A percentile compares a stretch with the other conserved stretches of the same genome.
phyloP scores from a whole-genome alignment of 2,329 filamentous ascomycete species.

The Nemania diffusa region DNA sequence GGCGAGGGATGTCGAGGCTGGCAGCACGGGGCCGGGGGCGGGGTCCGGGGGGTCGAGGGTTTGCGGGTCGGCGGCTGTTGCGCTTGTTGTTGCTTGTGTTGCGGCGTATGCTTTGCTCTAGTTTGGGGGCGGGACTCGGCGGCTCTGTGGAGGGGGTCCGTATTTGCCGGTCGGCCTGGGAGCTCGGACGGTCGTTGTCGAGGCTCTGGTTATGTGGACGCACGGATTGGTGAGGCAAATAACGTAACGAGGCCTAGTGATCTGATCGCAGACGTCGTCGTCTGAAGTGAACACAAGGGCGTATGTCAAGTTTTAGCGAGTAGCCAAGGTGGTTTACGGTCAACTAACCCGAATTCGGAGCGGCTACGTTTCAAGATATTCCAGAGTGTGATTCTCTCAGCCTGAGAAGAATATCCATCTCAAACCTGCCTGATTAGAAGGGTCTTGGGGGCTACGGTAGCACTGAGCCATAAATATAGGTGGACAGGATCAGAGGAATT shows the following conservation, averaged over 20 bases:
- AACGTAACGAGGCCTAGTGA: too few relatives aligned
- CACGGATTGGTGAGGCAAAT: too few relatives aligned
- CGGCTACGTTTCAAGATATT: not conserved
- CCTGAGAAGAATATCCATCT: too few relatives aligned
- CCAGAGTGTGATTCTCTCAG: not conserved
- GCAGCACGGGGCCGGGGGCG: not conserved
- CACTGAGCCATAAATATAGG: too few relatives aligned
- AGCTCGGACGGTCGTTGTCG: too few relatives aligned
- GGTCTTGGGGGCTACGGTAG: too few relatives aligned
- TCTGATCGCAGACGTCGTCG: too few relatives aligned
- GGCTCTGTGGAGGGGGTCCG: too few relatives aligned
- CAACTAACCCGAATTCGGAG: not conserved
- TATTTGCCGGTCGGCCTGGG: too few relatives aligned
- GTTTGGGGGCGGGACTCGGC: not conserved
- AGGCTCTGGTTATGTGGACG: too few relatives aligned
- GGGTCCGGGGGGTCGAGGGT: constrained; percentile 6
- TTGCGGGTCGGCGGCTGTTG: constrained; percentile 7
- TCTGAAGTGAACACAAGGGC: not conserved
- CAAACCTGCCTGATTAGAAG: too few relatives aligned
- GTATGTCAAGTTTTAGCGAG: not conserved
- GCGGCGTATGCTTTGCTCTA: constrained; percentile 16
- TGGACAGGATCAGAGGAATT: too few relatives aligned
- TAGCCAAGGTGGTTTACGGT: not conserved
- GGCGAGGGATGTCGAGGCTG: constrained; percentile 23
- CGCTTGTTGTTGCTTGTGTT: constrained; percentile 20